Conservation (phyloP, 2,329 filamentous ascomycete genomes). For the Aspergillus quadrilineatus region DNA sequence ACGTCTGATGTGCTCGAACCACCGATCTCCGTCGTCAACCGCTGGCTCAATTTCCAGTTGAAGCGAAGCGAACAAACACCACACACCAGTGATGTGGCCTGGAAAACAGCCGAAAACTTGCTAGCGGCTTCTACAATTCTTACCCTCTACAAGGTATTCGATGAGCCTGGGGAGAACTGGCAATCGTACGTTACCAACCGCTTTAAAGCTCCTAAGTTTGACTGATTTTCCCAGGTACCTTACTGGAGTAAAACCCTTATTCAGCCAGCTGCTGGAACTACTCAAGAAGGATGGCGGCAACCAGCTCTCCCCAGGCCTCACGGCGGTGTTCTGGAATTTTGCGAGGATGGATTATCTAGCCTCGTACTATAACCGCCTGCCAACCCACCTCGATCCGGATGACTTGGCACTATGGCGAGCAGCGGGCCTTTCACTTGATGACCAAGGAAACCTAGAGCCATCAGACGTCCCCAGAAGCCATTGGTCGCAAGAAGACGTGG, state of each 20-base stretch:
- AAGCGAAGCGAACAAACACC: constrained; percentile 10
- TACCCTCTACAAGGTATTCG: constrained; percentile 63
- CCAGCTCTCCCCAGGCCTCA: constrained; percentile 51
- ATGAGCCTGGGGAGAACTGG: constrained; percentile 61
- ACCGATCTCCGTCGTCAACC: constrained; percentile 30
- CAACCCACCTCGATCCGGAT: constrained; percentile 58
- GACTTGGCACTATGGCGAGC: constrained; percentile 61
- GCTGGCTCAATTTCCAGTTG: constrained; percentile 24
- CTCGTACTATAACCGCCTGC: constrained; percentile 59
- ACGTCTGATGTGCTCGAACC: constrained; percentile 32
- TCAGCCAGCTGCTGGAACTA: constrained; percentile 46
- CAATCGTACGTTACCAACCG: constrained; percentile 38
- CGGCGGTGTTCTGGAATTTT: constrained; percentile 64
- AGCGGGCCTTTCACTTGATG: constrained; percentile 57
- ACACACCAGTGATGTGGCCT: constrained; percentile 21
- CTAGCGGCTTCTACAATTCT: constrained; percentile 62
- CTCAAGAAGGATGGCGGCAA: constrained; percentile 12
- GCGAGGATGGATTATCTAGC: constrained; percentile 62
- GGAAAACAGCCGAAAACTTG: constrained; percentile 56
- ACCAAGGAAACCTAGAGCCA: constrained; percentile 46
- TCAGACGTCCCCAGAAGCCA: constrained; percentile 20
- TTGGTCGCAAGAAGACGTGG: constrained; percentile 60
- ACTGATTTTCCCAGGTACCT: constrained; percentile 49
- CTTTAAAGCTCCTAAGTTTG: not conserved
- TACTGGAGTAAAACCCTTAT: constrained; percentile 58